Base-by-base conservation (phyloP, 345 rosid species). In the Carallia pectinifolia region DNA sequence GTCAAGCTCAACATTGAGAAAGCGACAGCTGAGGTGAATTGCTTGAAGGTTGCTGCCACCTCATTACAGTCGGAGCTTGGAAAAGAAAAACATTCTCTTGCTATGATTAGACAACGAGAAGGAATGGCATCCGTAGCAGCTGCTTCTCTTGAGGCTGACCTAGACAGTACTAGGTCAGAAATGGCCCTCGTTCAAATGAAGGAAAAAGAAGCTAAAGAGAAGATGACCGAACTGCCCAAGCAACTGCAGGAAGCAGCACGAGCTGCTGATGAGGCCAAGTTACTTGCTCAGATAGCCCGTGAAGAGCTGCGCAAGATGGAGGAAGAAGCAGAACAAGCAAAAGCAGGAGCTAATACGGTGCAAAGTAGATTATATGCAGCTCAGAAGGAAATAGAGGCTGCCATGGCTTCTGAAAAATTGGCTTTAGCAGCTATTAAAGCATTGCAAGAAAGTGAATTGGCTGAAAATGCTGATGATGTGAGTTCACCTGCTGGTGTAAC, bases 351-450 rank as follows among this genome's bases (percentile, higher is more conserved):
- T 61, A 82, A 82, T 71, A 82, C 90, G n/a, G 74, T 85, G 78
- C 85, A 88, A 76, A 87, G 90, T 74, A 87, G 89, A 73, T 80
- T 94, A 65, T 70, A 80, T 40, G 95, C 95, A 7, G 88, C 91
- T 69, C 87, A 76, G 62, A 94, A 91, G 81, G 97, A 91, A 79
- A 94, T 85, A 34, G 95, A 87, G 75, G 93, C 96, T 65, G 87
- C 95, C 54, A 88, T 73, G 78, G 95, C 97, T 76, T 90, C 98
- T 1, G 97, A 91, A 76, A 87, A 83, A 54, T 66, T 94, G 69
- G 98, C 98, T 58, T 74, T 87, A 68, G 90, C 92, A 54, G 92
- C 98, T 65, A 84, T 94, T 67, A 88, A 87, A 71, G 98, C 97
- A 0, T 79, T 91, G 82, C 88, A 88, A 76, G 97, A 90, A 84